These are phyloP conservation scores for Candida khao-thaluensis DNA, from an alignment of 805 yeast genomes.

Conservation along the genomic window DNA sequence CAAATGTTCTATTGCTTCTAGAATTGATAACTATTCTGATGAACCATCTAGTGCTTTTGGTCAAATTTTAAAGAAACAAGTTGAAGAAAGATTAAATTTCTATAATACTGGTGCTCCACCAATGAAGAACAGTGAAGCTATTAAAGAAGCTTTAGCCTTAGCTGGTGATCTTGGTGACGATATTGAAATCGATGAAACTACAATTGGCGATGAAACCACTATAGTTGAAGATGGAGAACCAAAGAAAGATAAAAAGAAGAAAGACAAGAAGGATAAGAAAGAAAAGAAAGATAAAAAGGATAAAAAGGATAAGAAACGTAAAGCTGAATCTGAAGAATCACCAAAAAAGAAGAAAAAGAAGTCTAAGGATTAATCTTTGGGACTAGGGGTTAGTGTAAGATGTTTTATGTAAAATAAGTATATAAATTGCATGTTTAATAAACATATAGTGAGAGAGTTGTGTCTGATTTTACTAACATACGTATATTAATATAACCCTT, in stretches of 20 bases:
- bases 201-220: conserved; percentile 19
- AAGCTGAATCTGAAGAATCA: conserved; percentile 34
- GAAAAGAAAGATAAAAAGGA: conserved; percentile 33
- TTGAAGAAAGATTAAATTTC: conserved; percentile 94
- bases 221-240: conserved; percentile 26
- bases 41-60: conserved; percentile 91
- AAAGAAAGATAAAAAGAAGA: conserved; percentile 25
- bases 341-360: conserved; percentile 43
- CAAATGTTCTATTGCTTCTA: conserved; percentile 98
- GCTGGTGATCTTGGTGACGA: conserved; percentile 47
- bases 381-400: conserved; percentile 11
- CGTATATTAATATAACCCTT: conserved; percentile 7
- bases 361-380: conserved; percentile 44
- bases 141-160: conserved; percentile 83
- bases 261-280: conserved; percentile 30
- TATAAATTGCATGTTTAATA: conserved; percentile 26
- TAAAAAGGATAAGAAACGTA: conserved; percentile 30
- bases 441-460: conserved; percentile 2
- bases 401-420: conserved; percentile 12
- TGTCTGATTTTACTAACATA: not conserved
- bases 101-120: conserved; percentile 97
- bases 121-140: conserved; percentile 92
- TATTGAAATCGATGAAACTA: conserved; percentile 30
- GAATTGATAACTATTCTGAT: conserved; percentile 97
- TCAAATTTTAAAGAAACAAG: conserved; percentile 88